Base-by-base conservation (phyloP, 176 grass and related monocot genomes). In the Alopecurus myosuroides region DNA sequence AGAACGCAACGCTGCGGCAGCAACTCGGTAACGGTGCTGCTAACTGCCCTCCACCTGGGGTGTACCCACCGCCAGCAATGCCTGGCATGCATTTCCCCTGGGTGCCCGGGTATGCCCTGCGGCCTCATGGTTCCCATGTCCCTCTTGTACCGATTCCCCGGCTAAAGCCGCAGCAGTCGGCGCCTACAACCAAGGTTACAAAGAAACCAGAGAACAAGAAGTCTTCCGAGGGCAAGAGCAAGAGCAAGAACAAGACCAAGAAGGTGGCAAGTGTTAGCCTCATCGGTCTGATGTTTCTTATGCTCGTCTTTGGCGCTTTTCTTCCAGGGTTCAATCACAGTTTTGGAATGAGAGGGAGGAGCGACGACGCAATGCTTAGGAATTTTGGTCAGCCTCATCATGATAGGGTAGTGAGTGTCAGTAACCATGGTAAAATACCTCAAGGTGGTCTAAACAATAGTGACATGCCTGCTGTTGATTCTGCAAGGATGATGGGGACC, bases 61-160 rank as follows among this genome's bases (percentile, higher is more conserved):
- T 95, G 25, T 96, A 92, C 76, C 91, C 91, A 28, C 93, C 89
- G 4, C 18, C 65, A 2, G 34, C 77, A 4, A 3, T 81, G 50
- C 92, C 89, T 0, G 83, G 90, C 49, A 70, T 99, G 76, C 93
- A 90, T 85, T 96, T 94, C 82, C 94, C 97, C 2, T 99, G 97
- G 97, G 79, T 96, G 48, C 94, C 97, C 19, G 89, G 97, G 46
- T 99, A 94, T 56, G 89, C 94, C 23, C 28, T 96, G 84, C 81
- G 93, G 64, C 93, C 89, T 3, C 89, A 92, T 20, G 97, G 94
- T 29, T 91, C 91, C 30, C 88, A 86, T 42, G 88, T 91, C 62
- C 91, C 97, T 25, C 89, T 99, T 52, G 88, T 99, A n/a, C 94
- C 97, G 18, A 99, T 99, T 46, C 97, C 94, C 34, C 77, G 92